These are phyloP conservation scores for Alternaria panax DNA, from an alignment of 2,329 filamentous ascomycete genomes.

Conservation along the genomic window DNA sequence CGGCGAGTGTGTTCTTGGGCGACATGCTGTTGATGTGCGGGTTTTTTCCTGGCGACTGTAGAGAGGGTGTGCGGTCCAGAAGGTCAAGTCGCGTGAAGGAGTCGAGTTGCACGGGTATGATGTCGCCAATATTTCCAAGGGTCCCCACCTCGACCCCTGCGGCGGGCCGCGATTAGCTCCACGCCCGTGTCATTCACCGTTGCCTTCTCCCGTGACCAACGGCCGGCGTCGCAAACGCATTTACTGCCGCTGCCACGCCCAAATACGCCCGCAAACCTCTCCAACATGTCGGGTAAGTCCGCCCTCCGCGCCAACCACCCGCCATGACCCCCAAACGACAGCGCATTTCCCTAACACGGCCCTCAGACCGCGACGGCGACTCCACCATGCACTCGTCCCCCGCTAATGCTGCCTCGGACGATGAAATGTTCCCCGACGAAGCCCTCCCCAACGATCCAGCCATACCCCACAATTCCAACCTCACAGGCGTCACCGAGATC, in stretches of 20 bases:
- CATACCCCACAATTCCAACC: slow-evolving; percentile 50
- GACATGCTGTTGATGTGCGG: slow-evolving; percentile 31
- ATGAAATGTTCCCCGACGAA: slow-evolving; percentile 55
- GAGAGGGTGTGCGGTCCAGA: not conserved
- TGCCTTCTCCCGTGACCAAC: slow-evolving; percentile 8
- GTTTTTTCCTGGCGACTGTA: not conserved
- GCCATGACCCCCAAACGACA: slow-evolving; percentile 22
- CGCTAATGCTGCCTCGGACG: slow-evolving; percentile 43
- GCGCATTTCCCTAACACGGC: slow-evolving; percentile 22
- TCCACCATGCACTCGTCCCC: slow-evolving; percentile 62
- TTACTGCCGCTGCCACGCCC: slow-evolving; percentile 1
- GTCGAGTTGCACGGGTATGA: slow-evolving; percentile 1
- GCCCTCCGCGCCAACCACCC: not conserved
- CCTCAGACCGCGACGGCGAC: slow-evolving; percentile 61
- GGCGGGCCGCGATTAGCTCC: slow-evolving; percentile 20
- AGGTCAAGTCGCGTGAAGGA: not conserved
- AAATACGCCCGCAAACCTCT: not conserved
- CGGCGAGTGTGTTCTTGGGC: slow-evolving; percentile 53
- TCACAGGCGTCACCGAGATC: slow-evolving; percentile 54
- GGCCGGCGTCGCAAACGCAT: slow-evolving; percentile 8
- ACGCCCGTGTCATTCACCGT: slow-evolving; percentile 17
- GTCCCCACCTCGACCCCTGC: slow-evolving; percentile 15
- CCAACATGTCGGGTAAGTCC: slow-evolving; percentile 23
- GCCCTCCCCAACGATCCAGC: slow-evolving; percentile 46
- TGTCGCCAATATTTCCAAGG: slow-evolving; percentile 20